phyloP scores from a whole-genome alignment of 169 alveolate genomes.

The Hepatocystis sp. region DNA sequence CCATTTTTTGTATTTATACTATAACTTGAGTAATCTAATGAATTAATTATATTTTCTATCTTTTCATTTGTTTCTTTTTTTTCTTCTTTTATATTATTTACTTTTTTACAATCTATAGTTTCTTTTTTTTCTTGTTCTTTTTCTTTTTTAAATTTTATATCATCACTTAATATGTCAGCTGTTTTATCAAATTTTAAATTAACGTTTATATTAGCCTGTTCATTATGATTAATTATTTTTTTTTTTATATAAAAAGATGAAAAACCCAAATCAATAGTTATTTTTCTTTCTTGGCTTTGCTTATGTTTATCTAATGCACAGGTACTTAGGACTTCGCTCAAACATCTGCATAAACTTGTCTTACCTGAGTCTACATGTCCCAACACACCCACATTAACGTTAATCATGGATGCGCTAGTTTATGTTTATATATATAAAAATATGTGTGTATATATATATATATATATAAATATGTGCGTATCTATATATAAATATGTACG shows the following conservation, averaged over 20 bases:
- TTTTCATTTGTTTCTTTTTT: too few species aligned
- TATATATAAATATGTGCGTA: background rate
- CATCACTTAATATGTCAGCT: too few species aligned
- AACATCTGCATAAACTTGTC: conserved; percentile 90
- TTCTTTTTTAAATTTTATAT: too few species aligned
- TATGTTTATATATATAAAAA: background rate
- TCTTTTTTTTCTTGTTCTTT: too few species aligned
- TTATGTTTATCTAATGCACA: conserved; percentile 95
- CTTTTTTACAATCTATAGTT: too few species aligned
- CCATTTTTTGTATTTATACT: too few species aligned
- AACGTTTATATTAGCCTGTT: too few species aligned
- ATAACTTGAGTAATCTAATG: too few species aligned
- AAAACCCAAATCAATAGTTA: conserved; percentile 95
- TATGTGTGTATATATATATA: background rate
- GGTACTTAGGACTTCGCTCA: conserved; percentile 91
- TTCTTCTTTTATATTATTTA: too few species aligned
- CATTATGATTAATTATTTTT: too few species aligned
- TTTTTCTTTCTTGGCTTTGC: conserved; percentile 92
- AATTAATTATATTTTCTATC: too few species aligned
- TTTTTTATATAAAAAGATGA: conserved; percentile 88
- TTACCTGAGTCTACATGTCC: conserved; percentile 97
- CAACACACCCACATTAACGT: conserved; percentile 91
- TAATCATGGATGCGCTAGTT: conserved; percentile 42
- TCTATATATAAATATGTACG: background rate
- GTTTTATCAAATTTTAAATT: too few species aligned